Evolutionary conservation across 495 filamentous ascomycete genomes (phyloP).

Genomic region (Annulohypoxylon moriforme): DNA sequence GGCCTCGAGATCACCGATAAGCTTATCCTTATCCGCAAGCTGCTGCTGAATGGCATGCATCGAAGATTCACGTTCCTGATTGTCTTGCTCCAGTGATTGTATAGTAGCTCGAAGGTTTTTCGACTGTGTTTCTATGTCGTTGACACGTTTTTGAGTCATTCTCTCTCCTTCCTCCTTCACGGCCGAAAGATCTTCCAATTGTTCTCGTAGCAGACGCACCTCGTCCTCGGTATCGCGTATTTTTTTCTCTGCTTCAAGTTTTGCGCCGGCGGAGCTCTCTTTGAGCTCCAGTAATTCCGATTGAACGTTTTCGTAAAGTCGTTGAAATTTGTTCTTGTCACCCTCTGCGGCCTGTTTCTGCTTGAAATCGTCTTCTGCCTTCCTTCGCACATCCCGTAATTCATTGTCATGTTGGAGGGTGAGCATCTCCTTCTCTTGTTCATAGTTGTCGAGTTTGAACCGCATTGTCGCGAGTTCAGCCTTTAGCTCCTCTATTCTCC

Average conservation of each 20-base stretch:
- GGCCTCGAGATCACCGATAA: conserved; percentile 78
- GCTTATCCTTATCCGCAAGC: conserved; percentile 73
- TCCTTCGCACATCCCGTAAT: conserved; percentile 76
- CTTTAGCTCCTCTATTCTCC: conserved; percentile 64
- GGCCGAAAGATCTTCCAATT: conserved; percentile 77
- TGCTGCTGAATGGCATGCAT: conserved; percentile 74
- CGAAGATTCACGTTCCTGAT: conserved; percentile 68
- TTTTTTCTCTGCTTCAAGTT: conserved; percentile 75
- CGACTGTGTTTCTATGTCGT: conserved; percentile 77
- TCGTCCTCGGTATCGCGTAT: conserved; percentile 78
- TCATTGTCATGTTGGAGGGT: conserved; percentile 84
- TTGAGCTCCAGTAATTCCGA: conserved; percentile 77
- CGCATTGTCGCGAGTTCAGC: conserved; percentile 65
- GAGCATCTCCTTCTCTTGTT: conserved; percentile 86
- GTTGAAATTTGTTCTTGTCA: conserved; percentile 71
- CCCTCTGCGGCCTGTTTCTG: conserved; percentile 80
- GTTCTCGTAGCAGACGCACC: conserved; percentile 76
- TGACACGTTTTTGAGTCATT: conserved; percentile 72
- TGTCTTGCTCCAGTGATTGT: conserved; percentile 77
- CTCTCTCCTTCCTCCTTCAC: conserved; percentile 77
- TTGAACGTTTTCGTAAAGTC: conserved; percentile 77
- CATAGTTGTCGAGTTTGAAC: conserved; percentile 72
- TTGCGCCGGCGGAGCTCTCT: conserved; percentile 73
- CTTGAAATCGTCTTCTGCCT: conserved; percentile 84
- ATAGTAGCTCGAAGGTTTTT: conserved; percentile 73